Evolutionary conservation across 768 basidiomycete species (phyloP).

Genomic region (Mycena belliarum): DNA sequence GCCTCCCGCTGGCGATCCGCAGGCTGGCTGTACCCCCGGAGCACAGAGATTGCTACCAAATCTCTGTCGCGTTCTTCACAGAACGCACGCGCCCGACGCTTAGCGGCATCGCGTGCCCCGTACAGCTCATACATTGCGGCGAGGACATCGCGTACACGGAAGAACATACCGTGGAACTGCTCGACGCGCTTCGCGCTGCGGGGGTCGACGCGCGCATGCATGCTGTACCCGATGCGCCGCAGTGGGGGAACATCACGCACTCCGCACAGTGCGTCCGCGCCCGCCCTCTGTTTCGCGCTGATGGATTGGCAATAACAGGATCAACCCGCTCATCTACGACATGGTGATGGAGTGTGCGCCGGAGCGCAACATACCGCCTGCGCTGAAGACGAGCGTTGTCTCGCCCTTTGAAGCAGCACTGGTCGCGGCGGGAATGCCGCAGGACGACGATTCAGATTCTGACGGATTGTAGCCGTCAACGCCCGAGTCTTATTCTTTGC

Average conservation of each 20-base stretch:
- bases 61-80: slow-evolving; percentile 15
- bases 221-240: slow-evolving; percentile 29
- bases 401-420: neutral
- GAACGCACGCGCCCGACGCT: slow-evolving; percentile 2
- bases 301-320: neutral
- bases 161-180: slow-evolving; percentile 25
- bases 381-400: neutral
- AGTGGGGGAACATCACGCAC: slow-evolving; percentile 29
- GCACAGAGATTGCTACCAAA: neutral
- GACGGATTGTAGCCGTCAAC: neutral
- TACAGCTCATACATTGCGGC: slow-evolving; percentile 31
- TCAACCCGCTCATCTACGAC: slow-evolving; percentile 8
- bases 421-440: neutral
- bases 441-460: neutral
- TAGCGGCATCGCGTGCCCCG: slow-evolving; percentile 9
- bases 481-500: too few relatives aligned
- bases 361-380: neutral
- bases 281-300: neutral
- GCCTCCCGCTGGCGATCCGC: neutral
- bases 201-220: slow-evolving; percentile 25
- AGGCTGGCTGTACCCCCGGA: neutral
- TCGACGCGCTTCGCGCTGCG: slow-evolving; percentile 19
- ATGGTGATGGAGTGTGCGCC: slow-evolving; percentile 2
- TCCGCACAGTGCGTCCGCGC: slow-evolving; percentile 25
- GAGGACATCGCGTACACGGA: slow-evolving; percentile 33